phyloP scores from a whole-genome alignment of 2,329 filamentous ascomycete species.

The Fusarium pilosicola region DNA sequence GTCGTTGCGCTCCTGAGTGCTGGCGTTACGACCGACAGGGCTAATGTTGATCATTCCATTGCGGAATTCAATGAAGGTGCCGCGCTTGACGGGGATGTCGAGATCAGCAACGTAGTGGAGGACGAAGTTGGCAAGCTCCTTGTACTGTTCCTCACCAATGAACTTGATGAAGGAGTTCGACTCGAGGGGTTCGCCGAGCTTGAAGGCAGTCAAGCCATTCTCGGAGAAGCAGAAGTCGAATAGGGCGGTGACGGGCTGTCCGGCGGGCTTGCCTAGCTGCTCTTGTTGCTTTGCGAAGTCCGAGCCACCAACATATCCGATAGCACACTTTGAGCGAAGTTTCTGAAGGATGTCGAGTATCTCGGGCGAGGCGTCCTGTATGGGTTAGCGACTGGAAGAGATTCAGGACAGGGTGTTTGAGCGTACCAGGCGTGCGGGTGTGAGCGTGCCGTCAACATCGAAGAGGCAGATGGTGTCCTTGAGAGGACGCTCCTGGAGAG shows the following conservation, averaged over 20 bases:
- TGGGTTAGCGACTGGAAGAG: background rate
- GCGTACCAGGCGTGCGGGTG: conserved; percentile 78
- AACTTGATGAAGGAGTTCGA: conserved; percentile 90
- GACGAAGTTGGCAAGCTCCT: conserved; percentile 78
- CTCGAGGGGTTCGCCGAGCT: conserved; percentile 78
- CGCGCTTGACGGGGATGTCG: conserved; percentile 83
- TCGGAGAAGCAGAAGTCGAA: conserved; percentile 99
- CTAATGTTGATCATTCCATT: conserved; percentile 92
- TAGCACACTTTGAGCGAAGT: conserved; percentile 87
- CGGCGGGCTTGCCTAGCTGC: conserved; percentile 77
- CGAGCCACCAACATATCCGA: conserved; percentile 92
- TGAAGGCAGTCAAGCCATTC: conserved; percentile 93
- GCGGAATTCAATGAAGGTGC: conserved; percentile 88
- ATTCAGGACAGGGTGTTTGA: background rate
- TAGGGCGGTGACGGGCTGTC: conserved; percentile 77
- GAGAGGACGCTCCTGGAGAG: conserved; percentile 83
- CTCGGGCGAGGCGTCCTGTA: conserved; percentile 75
- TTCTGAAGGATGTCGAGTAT: conserved; percentile 83
- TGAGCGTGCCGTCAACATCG: conserved; percentile 94
- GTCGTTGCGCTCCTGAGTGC: conserved; percentile 79
- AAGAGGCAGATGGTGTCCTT: conserved; percentile 96
- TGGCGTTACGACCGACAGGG: conserved; percentile 88
- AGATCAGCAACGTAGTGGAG: conserved; percentile 87
- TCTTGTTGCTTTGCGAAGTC: conserved; percentile 96
- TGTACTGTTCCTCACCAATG: conserved; percentile 86